Conservation (phyloP, 2,329 filamentous ascomycete genomes). For the Lasiodiplodia hormozganensis region DNA sequence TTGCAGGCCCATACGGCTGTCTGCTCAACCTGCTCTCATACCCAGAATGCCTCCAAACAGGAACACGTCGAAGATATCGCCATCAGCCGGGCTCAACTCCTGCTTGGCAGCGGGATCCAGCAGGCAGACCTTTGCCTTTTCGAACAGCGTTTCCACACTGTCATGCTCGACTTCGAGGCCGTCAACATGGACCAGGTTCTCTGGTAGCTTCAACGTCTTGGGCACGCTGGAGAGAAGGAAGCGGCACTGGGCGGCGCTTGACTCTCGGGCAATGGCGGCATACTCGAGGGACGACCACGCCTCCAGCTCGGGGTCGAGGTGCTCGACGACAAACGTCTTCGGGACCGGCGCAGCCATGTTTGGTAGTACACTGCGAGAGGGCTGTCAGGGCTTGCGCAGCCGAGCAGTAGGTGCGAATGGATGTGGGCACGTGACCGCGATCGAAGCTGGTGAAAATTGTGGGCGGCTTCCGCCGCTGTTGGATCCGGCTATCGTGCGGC, state of each 20-base stretch:
- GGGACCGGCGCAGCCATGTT: slow-evolving; percentile 23
- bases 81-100: slow-evolving; percentile 85
- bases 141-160: slow-evolving; percentile 84
- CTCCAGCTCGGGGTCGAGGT: slow-evolving; percentile 93
- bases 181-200: slow-evolving; percentile 63
- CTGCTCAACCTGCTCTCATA: slow-evolving; percentile 50
- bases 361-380: not conserved
- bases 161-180: slow-evolving; percentile 75
- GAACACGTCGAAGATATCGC: slow-evolving; percentile 83
- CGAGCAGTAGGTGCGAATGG: not conserved
- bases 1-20: slow-evolving; percentile 2
- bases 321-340: slow-evolving; percentile 93
- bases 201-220: slow-evolving; percentile 64
- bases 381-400: slow-evolving; percentile 1
- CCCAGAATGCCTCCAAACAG: slow-evolving; percentile 95
- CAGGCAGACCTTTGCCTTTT: slow-evolving; percentile 81
- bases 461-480: slow-evolving; percentile 12
- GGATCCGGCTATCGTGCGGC: slow-evolving; percentile 19
- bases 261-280: slow-evolving; percentile 83
- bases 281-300: slow-evolving; percentile 96
- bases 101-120: slow-evolving; percentile 83
- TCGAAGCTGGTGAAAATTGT: slow-evolving; percentile 2
- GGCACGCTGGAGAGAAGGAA: slow-evolving; percentile 88
- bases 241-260: slow-evolving; percentile 66
- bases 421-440: slow-evolving; percentile 1